These are phyloP conservation scores for Fusarium sp. DNA, from an alignment of 2,329 filamentous ascomycete genomes.

Conservation along the genomic window DNA sequence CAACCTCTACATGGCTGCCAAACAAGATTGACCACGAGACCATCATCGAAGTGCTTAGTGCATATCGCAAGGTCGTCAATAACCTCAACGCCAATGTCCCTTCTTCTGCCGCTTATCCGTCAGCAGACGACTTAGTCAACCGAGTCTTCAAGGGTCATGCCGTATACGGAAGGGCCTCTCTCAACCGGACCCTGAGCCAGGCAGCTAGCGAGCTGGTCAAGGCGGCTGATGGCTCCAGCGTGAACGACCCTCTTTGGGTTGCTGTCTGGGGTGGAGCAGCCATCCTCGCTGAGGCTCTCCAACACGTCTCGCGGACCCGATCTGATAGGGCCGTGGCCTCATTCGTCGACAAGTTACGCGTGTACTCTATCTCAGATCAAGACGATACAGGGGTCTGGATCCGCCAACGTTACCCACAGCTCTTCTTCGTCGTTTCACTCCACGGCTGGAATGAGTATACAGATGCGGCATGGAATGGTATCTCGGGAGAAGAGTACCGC, in stretches of 20 bases:
- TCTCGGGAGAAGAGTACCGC: constrained; percentile 43
- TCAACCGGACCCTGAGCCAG: background rate
- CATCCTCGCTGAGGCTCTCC: constrained; percentile 60
- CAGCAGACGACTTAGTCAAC: background rate
- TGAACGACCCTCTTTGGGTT: constrained; percentile 59
- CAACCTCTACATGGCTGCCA: constrained; percentile 58
- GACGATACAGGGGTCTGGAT: constrained; percentile 69
- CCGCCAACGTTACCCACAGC: constrained; percentile 61
- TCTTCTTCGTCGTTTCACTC: constrained; percentile 66
- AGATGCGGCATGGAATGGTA: constrained; percentile 66
- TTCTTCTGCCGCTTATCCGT: background rate
- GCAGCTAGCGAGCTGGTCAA: constrained; percentile 8
- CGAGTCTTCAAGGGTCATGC: constrained; percentile 2
- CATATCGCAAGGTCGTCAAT: background rate
- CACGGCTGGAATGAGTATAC: constrained; percentile 68
- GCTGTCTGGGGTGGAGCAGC: constrained; percentile 66
- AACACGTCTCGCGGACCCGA: constrained; percentile 47
- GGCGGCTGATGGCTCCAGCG: constrained; percentile 53
- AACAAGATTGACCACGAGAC: constrained; percentile 52
- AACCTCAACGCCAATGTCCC: constrained; percentile 4
- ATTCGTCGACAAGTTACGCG: constrained; percentile 56
- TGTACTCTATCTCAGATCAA: constrained; percentile 69
- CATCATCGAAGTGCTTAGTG: constrained; percentile 40
- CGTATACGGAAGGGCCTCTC: constrained; percentile 38
- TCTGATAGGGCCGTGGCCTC: constrained; percentile 46